These are phyloP conservation scores for Linnemannia elongata DNA, from an alignment of 192 early-diverging fungal genomes.

Conservation along the genomic window DNA sequence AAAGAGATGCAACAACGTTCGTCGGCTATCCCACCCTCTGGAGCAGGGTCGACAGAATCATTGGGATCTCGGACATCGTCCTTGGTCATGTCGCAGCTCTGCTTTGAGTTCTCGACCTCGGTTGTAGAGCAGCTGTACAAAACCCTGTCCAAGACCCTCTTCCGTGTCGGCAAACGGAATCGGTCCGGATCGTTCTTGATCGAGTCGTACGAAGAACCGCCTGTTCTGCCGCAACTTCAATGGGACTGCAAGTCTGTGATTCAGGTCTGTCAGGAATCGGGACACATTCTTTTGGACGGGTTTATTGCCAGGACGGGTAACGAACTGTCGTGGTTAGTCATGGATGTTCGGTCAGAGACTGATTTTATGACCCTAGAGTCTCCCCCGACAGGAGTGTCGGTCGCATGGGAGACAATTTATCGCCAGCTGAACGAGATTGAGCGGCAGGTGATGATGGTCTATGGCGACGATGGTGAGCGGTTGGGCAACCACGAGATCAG, in stretches of 20 bases:
- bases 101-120: slow-evolving; percentile 33
- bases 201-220: slow-evolving; percentile 49
- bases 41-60: not conserved
- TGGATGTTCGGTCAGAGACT: slow-evolving; percentile 27
- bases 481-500: slow-evolving; percentile 35
- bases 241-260: slow-evolving; percentile 47
- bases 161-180: slow-evolving; percentile 41
- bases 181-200: slow-evolving; percentile 52
- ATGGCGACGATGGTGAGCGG: slow-evolving; percentile 44
- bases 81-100: slow-evolving; percentile 42
- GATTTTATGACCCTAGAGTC: slow-evolving; percentile 19
- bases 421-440: slow-evolving; percentile 54
- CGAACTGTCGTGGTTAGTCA: slow-evolving; percentile 42
- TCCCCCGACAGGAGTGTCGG: slow-evolving; percentile 40
- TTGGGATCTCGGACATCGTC: slow-evolving; percentile 15
- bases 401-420: slow-evolving; percentile 56
- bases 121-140: slow-evolving; percentile 46
- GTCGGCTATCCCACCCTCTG: not conserved
- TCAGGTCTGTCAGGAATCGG: slow-evolving; percentile 44
- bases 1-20: slow-evolving; percentile 43
- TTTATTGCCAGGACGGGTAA: slow-evolving; percentile 49
- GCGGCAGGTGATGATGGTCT: slow-evolving; percentile 49
- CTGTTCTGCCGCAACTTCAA: slow-evolving; percentile 41
- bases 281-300: slow-evolving; percentile 34
- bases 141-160: slow-evolving; percentile 39